These are phyloP conservation scores for Baudoinia panamericana DNA, from an alignment of 495 filamentous ascomycete species.

Conservation along the genomic window DNA sequence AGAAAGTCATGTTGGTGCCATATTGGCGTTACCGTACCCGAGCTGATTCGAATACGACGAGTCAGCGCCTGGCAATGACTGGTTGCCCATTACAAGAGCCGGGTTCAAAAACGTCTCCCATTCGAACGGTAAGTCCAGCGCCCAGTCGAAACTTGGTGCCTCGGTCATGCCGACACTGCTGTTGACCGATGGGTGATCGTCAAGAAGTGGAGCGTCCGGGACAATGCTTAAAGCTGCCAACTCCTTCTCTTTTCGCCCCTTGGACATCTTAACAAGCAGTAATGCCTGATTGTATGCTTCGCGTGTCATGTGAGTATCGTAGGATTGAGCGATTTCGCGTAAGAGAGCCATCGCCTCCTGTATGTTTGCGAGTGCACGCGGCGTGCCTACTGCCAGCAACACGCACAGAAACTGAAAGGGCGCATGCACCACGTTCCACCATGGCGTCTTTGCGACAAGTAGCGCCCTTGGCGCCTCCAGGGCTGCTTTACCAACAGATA, in stretches of 20 bases:
- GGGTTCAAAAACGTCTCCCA: constrained; percentile 20
- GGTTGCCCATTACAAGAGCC: constrained; percentile 12
- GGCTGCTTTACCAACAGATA: constrained; percentile 11
- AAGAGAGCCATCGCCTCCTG: constrained; percentile 8
- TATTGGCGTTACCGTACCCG: too few relatives aligned
- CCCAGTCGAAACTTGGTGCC: constrained; percentile 16
- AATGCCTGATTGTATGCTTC: constrained; percentile 21
- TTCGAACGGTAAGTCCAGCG: constrained; percentile 17
- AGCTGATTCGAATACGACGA: too few relatives aligned
- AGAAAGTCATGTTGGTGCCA: too few relatives aligned
- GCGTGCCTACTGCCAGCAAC: constrained; percentile 15
- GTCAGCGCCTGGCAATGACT: too few relatives aligned
- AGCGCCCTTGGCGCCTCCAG: constrained; percentile 3
- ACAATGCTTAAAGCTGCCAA: constrained; percentile 8
- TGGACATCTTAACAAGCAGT: constrained; percentile 14
- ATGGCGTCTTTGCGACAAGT: constrained; percentile 12
- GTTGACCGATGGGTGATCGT: constrained; percentile 2
- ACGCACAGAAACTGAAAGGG: constrained; percentile 22
- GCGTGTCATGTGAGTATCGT: constrained; percentile 21
- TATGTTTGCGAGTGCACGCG: constrained; percentile 8
- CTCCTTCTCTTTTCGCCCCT: constrained; percentile 16
- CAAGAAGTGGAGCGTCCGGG: constrained; percentile 3
- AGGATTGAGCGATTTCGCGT: constrained; percentile 4
- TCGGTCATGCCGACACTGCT: constrained; percentile 9
- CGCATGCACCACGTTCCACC: constrained; percentile 18